Conservation (phyloP, 768 basidiomycete genomes). For the Sporobolomyces pararoseus region DNA sequence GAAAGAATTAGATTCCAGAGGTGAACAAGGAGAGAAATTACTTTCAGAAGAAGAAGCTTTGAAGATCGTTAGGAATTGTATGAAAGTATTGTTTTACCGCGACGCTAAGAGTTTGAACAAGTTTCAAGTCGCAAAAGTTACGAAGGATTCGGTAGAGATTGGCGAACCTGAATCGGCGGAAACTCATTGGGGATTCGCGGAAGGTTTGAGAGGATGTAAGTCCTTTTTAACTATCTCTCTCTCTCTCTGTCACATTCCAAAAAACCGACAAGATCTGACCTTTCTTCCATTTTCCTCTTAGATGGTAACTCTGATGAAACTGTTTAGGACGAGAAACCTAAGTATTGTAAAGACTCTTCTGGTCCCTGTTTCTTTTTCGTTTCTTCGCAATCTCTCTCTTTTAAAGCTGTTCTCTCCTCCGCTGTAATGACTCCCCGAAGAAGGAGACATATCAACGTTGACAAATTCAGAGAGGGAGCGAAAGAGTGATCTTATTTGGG, state of each 20-base stretch:
- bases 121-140: conserved; percentile 94
- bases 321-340: too few species aligned
- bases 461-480: too few species aligned
- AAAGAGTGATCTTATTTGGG: too few species aligned
- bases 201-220: conserved; percentile 67
- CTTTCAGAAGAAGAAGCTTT: conserved; percentile 76
- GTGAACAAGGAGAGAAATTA: conserved; percentile 40
- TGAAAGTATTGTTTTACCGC: conserved; percentile 92
- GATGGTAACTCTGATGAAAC: conserved; percentile 44
- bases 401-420: too few species aligned
- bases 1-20: conserved; percentile 69
- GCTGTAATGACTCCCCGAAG: too few species aligned
- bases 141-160: conserved; percentile 67
- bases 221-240: neutral
- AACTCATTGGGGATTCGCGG: conserved; percentile 88
- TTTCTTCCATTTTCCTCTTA: neutral
- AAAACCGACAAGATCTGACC: neutral
- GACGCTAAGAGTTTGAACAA: conserved; percentile 95
- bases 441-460: too few species aligned
- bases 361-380: neutral
- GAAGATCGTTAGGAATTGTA: conserved; percentile 72
- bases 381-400: neutral
- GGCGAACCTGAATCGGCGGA: conserved; percentile 70
- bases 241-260: neutral
- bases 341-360: neutral